A percentile compares a stretch with the other conserved stretches of the same genome.
phyloP scores from a whole-genome alignment of 208 protist species.

The Baffinella frigidus region DNA sequence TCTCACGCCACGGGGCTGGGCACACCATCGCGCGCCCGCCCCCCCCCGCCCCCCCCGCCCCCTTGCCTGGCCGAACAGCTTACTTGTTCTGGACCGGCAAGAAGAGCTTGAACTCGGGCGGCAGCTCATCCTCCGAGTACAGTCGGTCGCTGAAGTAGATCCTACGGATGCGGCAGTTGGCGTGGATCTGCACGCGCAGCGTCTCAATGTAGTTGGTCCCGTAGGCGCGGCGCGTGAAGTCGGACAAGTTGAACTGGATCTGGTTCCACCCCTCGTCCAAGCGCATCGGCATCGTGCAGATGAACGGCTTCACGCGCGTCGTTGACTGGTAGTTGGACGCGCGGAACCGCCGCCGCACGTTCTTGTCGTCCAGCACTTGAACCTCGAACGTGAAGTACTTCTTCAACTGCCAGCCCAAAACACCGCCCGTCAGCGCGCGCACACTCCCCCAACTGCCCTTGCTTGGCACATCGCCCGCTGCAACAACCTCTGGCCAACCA shows the following conservation, averaged over 20 bases:
- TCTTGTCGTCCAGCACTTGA: conserved; percentile 98
- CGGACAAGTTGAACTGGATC: conserved; percentile 99
- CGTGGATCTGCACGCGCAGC: conserved; percentile 82
- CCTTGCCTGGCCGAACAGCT: too few relatives aligned
- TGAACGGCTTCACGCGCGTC: conserved; percentile 97
- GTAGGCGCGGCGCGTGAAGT: conserved; percentile 97
- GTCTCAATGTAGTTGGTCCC: conserved; percentile 99
- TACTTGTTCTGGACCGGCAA: conserved; percentile 81
- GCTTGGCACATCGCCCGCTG: too few relatives aligned
- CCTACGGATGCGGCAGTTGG: conserved; percentile 60
- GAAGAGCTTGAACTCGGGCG: conserved; percentile 98
- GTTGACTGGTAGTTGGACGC: conserved; percentile 98
- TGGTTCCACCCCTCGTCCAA: conserved; percentile 99
- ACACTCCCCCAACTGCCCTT: too few relatives aligned
- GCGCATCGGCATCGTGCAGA: conserved; percentile 99
- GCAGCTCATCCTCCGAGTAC: conserved; percentile 99
- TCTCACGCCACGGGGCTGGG: too few relatives aligned
- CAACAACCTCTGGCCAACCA: too few relatives aligned
- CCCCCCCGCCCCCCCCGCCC: too few relatives aligned
- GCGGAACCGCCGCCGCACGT: conserved; percentile 93
- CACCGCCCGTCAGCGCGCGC: background rate
- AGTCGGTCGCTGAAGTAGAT: conserved; percentile 99
- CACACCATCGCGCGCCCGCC: too few relatives aligned
- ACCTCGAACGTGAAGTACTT: conserved; percentile 99
- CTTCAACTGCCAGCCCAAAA: conserved; percentile 76